A percentile compares a stretch with the other conserved stretches of the same genome.
Conservation (phyloP, 345 rosid species). For the Bruguiera gymnorhiza region DNA sequence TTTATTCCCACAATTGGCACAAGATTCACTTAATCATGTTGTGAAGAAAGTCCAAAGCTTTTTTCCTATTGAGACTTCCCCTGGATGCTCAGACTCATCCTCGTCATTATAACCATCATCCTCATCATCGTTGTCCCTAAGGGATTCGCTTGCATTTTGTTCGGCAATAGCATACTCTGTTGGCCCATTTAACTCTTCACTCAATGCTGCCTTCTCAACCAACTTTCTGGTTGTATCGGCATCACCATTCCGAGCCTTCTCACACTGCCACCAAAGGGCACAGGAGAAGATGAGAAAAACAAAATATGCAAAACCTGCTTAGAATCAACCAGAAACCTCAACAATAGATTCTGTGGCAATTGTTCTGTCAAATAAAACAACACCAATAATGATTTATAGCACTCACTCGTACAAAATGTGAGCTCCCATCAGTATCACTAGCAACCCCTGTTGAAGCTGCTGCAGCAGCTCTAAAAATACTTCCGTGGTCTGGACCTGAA, state of each 20-base stretch:
- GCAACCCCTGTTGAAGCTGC: constrained; percentile 40
- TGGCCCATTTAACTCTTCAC: constrained; percentile 80
- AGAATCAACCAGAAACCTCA: not conserved
- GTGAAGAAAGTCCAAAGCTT: constrained; percentile 94
- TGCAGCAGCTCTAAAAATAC: constrained; percentile 33
- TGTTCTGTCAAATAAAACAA: not conserved
- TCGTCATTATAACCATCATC: constrained; percentile 47
- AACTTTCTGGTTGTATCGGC: constrained; percentile 36
- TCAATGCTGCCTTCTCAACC: constrained; percentile 41
- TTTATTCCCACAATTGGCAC: constrained; percentile 1
- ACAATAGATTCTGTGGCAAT: not conserved
- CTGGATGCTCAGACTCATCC: constrained; percentile 63
- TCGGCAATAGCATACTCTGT: constrained; percentile 35
- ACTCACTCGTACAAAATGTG: constrained; percentile 51
- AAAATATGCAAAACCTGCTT: not conserved
- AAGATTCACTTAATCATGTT: constrained; percentile 35
- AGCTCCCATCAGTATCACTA: constrained; percentile 55
- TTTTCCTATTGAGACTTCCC: constrained; percentile 78
- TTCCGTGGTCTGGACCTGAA: constrained; percentile 34
- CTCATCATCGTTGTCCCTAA: constrained; percentile 27
- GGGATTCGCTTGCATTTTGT: constrained; percentile 32
- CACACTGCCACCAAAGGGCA: constrained; percentile 40
- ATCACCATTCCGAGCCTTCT: constrained; percentile 36
- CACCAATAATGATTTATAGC: not conserved
- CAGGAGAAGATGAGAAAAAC: not conserved